Conservation (phyloP, 2,329 filamentous ascomycete genomes). For the Colletotrichum eleusines region DNA sequence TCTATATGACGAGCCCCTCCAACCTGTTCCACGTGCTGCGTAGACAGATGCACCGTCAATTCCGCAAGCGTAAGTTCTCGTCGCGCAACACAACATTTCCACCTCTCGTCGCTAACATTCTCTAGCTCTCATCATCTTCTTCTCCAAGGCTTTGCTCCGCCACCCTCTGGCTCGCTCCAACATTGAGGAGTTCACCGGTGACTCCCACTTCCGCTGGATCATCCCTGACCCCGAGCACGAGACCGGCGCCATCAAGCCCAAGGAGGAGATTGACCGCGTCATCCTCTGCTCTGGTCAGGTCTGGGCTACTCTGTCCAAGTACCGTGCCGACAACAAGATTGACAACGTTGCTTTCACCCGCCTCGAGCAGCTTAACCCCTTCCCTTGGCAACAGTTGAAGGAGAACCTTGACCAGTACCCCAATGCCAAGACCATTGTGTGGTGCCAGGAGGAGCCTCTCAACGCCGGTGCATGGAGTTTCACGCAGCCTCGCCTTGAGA, state of each 20-base stretch:
- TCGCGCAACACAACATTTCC: constrained; percentile 17
- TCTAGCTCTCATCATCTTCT: constrained; percentile 92
- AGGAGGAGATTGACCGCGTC: constrained; percentile 92
- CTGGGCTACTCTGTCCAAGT: constrained; percentile 89
- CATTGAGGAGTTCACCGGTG: constrained; percentile 90
- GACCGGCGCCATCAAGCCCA: constrained; percentile 77
- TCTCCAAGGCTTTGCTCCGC: constrained; percentile 95
- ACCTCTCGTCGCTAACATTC: constrained; percentile 44
- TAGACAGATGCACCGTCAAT: constrained; percentile 98
- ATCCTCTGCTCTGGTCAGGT: constrained; percentile 96
- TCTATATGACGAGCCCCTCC: constrained; percentile 94
- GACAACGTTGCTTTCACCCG: constrained; percentile 94
- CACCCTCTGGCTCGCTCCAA: constrained; percentile 91
- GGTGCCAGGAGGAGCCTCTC: constrained; percentile 96
- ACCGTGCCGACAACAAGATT: constrained; percentile 87
- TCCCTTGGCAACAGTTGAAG: constrained; percentile 97
- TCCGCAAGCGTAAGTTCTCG: constrained; percentile 89
- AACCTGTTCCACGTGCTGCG: constrained; percentile 97
- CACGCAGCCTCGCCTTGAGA: constrained; percentile 97
- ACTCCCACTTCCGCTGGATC: constrained; percentile 97
- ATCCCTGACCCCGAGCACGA: constrained; percentile 91
- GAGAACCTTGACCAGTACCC: constrained; percentile 98
- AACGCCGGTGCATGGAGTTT: constrained; percentile 98
- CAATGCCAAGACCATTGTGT: constrained; percentile 97
- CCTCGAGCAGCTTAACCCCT: constrained; percentile 97